These are phyloP conservation scores for Aspergillus aculeatus DNA, from an alignment of 2,329 filamentous ascomycete species.

Conservation along the genomic window DNA sequence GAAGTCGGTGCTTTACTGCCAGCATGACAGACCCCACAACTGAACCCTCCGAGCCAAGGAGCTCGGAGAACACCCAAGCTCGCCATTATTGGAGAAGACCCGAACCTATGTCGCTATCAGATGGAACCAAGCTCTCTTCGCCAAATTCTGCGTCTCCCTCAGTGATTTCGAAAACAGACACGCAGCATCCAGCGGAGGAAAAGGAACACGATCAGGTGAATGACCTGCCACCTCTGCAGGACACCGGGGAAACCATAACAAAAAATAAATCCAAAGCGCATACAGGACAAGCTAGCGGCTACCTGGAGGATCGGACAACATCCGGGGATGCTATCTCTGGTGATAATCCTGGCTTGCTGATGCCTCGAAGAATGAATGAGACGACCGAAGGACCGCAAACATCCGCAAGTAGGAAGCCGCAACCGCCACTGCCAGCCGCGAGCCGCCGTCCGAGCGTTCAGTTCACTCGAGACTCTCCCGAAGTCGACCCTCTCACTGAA, in stretches of 20 bases:
- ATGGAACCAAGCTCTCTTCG: constrained; percentile 25
- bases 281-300: constrained; percentile 8
- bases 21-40: constrained; percentile 27
- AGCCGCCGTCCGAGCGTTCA: constrained; percentile 68
- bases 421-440: constrained; percentile 36
- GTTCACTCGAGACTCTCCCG: constrained; percentile 61
- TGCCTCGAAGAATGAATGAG: constrained; percentile 26
- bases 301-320: constrained; percentile 11
- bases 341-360: constrained; percentile 24
- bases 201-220: constrained; percentile 13
- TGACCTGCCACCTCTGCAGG: not conserved
- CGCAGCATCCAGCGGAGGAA: constrained; percentile 15
- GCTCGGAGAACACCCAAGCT: constrained; percentile 17
- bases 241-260: constrained; percentile 7
- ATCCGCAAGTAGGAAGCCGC: constrained; percentile 23
- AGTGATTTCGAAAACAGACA: constrained; percentile 17
- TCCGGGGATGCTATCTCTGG: constrained; percentile 16
- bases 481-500: constrained; percentile 50
- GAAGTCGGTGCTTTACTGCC: not conserved
- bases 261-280: constrained; percentile 11
- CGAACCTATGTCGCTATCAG: constrained; percentile 21
- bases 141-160: constrained; percentile 31
- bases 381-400: constrained; percentile 25
- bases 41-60: constrained; percentile 20
- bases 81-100: constrained; percentile 21